Evolutionary conservation across 805 yeast genomes (phyloP).

Genomic region (Blastobotrys chiropterorum): DNA sequence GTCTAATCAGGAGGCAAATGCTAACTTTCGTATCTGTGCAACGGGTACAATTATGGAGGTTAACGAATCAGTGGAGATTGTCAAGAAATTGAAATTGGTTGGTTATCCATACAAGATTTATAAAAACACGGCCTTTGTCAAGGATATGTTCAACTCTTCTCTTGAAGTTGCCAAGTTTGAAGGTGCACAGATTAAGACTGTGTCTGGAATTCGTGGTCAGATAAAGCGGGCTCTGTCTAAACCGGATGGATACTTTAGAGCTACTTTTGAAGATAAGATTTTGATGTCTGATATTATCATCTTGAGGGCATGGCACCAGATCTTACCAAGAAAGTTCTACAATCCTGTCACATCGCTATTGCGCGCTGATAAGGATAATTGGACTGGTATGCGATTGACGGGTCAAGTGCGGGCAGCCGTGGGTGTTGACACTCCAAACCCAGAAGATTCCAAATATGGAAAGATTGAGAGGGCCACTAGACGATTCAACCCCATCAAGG

Average conservation of each 20-base stretch:
- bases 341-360: conserved; percentile 93
- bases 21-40: conserved; percentile 90
- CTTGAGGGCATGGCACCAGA: conserved; percentile 95
- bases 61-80: conserved; percentile 83
- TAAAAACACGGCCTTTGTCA: conserved; percentile 94
- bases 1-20: conserved; percentile 75
- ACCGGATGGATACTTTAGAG: conserved; percentile 94
- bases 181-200: conserved; percentile 95
- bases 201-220: conserved; percentile 96
- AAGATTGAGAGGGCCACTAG: conserved; percentile 82
- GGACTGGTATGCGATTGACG: conserved; percentile 96
- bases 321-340: conserved; percentile 80
- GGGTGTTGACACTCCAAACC: conserved; percentile 56
- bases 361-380: conserved; percentile 66
- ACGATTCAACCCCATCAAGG: conserved; percentile 78
- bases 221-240: conserved; percentile 89
- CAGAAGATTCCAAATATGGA: conserved; percentile 45
- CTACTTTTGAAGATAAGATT: conserved; percentile 93
- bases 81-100: conserved; percentile 88
- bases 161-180: conserved; percentile 96
- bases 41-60: conserved; percentile 95
- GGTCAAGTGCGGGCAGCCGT: conserved; percentile 85
- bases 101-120: conserved; percentile 92
- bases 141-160: conserved; percentile 89
- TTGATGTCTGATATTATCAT: conserved; percentile 77